Percentiles rank a stretch among this genome's conserved stretches.
Conservation (phyloP, 371 early-diverging fungal species). For the Lichtheimia ramosa region DNA sequence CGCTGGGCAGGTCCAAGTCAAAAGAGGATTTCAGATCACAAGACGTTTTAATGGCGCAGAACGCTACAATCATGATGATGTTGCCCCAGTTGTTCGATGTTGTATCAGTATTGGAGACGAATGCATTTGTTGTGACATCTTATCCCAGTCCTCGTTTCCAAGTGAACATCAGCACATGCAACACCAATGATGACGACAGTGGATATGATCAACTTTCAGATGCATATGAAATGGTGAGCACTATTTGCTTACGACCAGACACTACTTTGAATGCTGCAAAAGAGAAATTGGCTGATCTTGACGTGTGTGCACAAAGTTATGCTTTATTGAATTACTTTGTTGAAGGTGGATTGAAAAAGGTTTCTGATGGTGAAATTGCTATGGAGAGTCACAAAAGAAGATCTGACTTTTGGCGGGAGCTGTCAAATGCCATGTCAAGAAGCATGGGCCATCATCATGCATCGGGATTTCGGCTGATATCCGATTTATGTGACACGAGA, state of each 20-base stretch:
- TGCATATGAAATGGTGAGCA: background rate
- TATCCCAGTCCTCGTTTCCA: conserved; percentile 41
- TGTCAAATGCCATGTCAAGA: conserved; percentile 25
- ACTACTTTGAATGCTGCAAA: conserved; percentile 24
- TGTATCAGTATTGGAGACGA: conserved; percentile 43
- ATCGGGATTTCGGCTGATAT: conserved; percentile 23
- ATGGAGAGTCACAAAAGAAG: conserved; percentile 49
- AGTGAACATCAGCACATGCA: background rate
- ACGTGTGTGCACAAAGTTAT: conserved; percentile 25
- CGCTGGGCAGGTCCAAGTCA: conserved; percentile 50
- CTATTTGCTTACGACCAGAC: conserved; percentile 27
- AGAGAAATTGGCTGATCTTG: conserved; percentile 22
- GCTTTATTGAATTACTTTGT: conserved; percentile 43
- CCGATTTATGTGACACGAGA: conserved; percentile 45
- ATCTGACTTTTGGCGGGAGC: conserved; percentile 39
- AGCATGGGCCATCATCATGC: conserved; percentile 12
- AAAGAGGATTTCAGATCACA: conserved; percentile 29
- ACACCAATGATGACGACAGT: too few species aligned
- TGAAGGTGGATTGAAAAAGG: conserved; percentile 46
- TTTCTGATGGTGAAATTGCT: conserved; percentile 60
- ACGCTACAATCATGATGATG: conserved; percentile 21
- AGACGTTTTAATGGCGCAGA: background rate
- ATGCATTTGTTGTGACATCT: conserved; percentile 44
- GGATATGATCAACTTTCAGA: too few species aligned
- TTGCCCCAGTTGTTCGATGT: conserved; percentile 52